phyloP scores from a whole-genome alignment of 1,284 basidiomycete genomes.

The Coriolopsis trogii region DNA sequence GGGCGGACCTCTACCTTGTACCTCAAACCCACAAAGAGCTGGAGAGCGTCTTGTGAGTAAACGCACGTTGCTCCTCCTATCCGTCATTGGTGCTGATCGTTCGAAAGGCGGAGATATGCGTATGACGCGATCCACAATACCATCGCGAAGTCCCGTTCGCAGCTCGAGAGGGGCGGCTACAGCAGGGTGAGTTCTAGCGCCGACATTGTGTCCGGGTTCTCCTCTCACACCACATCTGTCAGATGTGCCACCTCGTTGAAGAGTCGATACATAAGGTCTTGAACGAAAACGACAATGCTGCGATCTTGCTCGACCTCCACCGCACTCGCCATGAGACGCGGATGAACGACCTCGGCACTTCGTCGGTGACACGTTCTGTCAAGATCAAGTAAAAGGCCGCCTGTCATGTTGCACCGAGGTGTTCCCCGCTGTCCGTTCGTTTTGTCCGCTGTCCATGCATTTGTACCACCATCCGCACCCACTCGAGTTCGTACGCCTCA shows the following conservation, averaged over 20 bases:
- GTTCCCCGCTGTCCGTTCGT: conserved; percentile 10
- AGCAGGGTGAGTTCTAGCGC: conserved; percentile 59
- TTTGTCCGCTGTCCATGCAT: conserved; percentile 15
- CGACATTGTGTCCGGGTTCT: neutral
- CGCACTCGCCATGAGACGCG: conserved; percentile 27
- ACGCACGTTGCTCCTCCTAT: conserved; percentile 4
- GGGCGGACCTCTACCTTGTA: conserved; percentile 65
- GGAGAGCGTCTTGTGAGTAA: conserved; percentile 68
- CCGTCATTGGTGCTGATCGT: conserved; percentile 17
- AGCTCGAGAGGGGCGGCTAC: conserved; percentile 71
- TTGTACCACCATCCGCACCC: conserved; percentile 27
- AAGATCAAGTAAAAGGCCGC: conserved; percentile 31
- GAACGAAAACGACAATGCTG: conserved; percentile 65
- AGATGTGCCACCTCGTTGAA: conserved; percentile 74
- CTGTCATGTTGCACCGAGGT: neutral
- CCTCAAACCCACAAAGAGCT: conserved; percentile 67
- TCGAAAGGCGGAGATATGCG: conserved; percentile 63
- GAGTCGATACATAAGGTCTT: conserved; percentile 70
- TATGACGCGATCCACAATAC: conserved; percentile 81
- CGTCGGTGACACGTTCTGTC: conserved; percentile 31
- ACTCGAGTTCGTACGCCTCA: conserved; percentile 7
- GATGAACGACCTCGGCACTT: conserved; percentile 20
- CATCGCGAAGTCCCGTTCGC: conserved; percentile 66
- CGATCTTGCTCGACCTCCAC: conserved; percentile 66
- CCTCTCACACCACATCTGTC: neutral